Evolutionary conservation across 2,329 filamentous ascomycete genomes (phyloP).

Genomic region (Westerdykella ornata): DNA sequence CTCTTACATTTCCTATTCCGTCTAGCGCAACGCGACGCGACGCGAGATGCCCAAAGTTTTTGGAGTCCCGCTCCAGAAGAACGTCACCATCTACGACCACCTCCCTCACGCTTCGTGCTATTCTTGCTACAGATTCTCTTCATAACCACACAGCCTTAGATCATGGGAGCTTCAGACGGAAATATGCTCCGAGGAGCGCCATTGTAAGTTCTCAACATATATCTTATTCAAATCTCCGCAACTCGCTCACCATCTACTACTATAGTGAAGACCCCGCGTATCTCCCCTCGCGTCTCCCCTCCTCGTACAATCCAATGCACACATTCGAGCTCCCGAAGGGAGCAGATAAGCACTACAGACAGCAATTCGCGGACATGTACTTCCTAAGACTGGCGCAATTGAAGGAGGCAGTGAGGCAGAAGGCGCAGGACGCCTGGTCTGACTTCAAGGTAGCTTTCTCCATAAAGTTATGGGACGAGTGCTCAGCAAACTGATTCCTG

Average conservation of each 20-base stretch:
- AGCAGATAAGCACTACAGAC: constrained; percentile 65
- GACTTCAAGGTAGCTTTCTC: constrained; percentile 53
- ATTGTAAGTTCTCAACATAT: constrained; percentile 18
- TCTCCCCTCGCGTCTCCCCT: constrained; percentile 33
- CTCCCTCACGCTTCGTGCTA: background rate
- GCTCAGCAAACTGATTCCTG: background rate
- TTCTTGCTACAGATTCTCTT: background rate
- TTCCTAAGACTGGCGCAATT: constrained; percentile 83
- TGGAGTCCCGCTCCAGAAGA: background rate
- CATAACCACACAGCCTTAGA: background rate
- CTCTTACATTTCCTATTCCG: constrained; percentile 15
- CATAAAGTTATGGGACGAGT: too few relatives aligned
- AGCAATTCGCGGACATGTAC: constrained; percentile 98
- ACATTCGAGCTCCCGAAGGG: constrained; percentile 66
- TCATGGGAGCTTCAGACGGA: constrained; percentile 16
- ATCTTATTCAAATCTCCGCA: background rate
- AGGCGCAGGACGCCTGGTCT: constrained; percentile 70
- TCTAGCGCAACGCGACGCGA: constrained; percentile 13
- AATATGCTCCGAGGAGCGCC: constrained; percentile 24
- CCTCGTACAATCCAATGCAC: constrained; percentile 65
- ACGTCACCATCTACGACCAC: background rate
- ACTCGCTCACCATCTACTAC: constrained; percentile 4
- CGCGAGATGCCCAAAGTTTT: constrained; percentile 16
- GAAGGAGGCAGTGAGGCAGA: constrained; percentile 71
- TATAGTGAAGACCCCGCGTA: constrained; percentile 22